Percentiles rank a stretch among this genome's conserved stretches.
Conservation (phyloP, 441 rosid genomes). For the Corymbia calophylla region DNA sequence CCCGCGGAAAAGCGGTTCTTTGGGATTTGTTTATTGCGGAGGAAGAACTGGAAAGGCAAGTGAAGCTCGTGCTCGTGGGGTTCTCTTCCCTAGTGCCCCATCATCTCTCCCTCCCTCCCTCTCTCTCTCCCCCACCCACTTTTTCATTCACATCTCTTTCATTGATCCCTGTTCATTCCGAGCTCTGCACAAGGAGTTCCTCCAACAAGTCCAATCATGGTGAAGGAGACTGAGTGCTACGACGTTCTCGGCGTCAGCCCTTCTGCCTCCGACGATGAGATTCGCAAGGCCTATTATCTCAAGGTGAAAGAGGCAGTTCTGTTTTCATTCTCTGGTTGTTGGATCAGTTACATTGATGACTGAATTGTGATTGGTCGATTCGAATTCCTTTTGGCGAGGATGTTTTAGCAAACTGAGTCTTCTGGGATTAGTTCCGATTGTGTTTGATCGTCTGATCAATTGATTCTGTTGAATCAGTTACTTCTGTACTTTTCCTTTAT, state of each 20-base stretch:
- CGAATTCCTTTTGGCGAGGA: background rate
- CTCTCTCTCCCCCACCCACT: background rate
- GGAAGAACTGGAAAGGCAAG: constrained; percentile 61
- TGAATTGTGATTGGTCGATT: background rate
- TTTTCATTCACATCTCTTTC: background rate
- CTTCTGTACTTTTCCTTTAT: background rate
- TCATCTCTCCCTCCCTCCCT: background rate
- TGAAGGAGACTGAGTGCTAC: constrained; percentile 83
- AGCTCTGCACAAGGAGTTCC: background rate
- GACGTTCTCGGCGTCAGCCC: constrained; percentile 82
- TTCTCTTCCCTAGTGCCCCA: background rate
- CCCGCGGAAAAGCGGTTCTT: constrained; percentile 46
- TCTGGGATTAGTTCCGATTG: background rate
- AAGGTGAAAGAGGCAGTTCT: constrained; percentile 31
- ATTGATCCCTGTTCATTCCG: background rate
- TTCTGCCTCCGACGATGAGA: constrained; percentile 78
- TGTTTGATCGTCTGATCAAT: background rate
- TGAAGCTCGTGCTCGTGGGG: constrained; percentile 27
- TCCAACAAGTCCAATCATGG: constrained; percentile 25
- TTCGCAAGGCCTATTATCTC: constrained; percentile 84
- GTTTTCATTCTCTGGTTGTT: background rate
- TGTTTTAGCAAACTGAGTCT: background rate
- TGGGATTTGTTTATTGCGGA: constrained; percentile 35
- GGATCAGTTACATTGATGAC: background rate
- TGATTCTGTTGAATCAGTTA: background rate